These are phyloP conservation scores for Oryza meyeriana DNA, from an alignment of 176 grass and related monocot species.

Conservation along the genomic window DNA sequence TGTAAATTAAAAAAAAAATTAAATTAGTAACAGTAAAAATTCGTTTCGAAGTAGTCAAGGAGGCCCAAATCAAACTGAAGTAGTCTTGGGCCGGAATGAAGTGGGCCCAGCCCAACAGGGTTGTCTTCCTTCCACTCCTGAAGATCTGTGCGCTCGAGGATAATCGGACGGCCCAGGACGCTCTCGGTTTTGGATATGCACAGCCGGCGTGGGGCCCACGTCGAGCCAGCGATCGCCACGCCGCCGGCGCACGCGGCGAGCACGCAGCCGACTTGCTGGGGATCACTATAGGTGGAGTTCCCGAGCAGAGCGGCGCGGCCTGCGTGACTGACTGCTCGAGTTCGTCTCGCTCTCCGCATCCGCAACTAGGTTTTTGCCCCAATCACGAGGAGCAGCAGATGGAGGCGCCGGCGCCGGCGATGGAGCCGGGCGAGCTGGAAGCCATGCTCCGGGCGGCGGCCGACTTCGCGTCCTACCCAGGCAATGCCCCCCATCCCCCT, in stretches of 20 bases:
- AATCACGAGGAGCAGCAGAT: slow-evolving; percentile 7
- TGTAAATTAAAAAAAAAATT: too few species aligned
- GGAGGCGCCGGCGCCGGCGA: slow-evolving; percentile 29
- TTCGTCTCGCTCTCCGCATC: not conserved
- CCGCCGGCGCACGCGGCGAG: slow-evolving; percentile 16
- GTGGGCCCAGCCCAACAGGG: not conserved
- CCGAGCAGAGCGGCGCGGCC: not conserved
- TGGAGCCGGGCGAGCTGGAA: slow-evolving; percentile 36
- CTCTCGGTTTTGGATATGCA: not conserved
- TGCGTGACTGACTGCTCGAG: not conserved
- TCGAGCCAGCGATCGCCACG: slow-evolving; percentile 16
- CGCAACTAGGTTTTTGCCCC: not conserved
- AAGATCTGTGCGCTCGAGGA: not conserved
- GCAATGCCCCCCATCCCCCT: not conserved
- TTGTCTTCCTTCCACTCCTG: not conserved
- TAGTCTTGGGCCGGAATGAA: not conserved
- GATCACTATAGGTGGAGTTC: not conserved
- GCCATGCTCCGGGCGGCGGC: slow-evolving; percentile 57
- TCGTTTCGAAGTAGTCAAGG: too few species aligned
- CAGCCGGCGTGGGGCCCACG: not conserved
- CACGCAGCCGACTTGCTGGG: not conserved
- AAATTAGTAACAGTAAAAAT: too few species aligned
- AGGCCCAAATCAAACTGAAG: not conserved
- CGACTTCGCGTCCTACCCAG: slow-evolving; percentile 78
- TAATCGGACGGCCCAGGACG: not conserved